Base-by-base conservation (phyloP, 345 rosid genomes). In the Melaleuca alternifolia region DNA sequence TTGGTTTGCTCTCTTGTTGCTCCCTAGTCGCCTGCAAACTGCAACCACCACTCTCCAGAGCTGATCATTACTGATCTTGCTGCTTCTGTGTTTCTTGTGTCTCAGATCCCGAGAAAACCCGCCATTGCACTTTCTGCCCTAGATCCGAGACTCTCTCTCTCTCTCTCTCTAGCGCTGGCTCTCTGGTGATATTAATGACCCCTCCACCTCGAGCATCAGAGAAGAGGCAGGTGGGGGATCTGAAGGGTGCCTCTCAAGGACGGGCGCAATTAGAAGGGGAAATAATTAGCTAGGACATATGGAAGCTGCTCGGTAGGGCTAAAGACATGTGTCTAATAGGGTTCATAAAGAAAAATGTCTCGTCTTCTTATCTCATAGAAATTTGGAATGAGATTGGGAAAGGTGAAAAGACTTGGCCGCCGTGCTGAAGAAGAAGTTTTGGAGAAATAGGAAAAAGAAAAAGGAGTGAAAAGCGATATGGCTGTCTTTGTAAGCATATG, bases 121-220 rank as follows among this genome's bases (percentile, higher is more conserved):
- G 92, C 85, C 92, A 91, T 92, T 88, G 90, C 92, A 90, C 89
- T 87, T 91, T 85, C 82, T 86, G 88, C 91, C 86, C 91, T 51
- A 85, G 65, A 77, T 88, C 89, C 88, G 83, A 88, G 87, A 48
- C 84, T 15, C 37, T 9, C 20, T 16, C 84, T 4, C 16, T 7
- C 83, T 3, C 52, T 14, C 52, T 26, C 52, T n/a, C 26, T 30
- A 15, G 53, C 26, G 13, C 14, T 83, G 56, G 53, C 84, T 85
- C 54, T 83, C 59, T 83, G 41, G 41, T 53, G 41, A 30, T 71
- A 71, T 37, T 71, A 71, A 71, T 71, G 81, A 18, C 20, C 37
- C 81, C 37, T 71, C 48, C 81, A 71, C 81, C 81, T 71, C 48
- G 48, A 71, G 81, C 26, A 71, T 37, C 81, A 71, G 81, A 71